phyloP scores from a whole-genome alignment of 2,329 filamentous ascomycete species.

The Tolypocladium inflatum region DNA sequence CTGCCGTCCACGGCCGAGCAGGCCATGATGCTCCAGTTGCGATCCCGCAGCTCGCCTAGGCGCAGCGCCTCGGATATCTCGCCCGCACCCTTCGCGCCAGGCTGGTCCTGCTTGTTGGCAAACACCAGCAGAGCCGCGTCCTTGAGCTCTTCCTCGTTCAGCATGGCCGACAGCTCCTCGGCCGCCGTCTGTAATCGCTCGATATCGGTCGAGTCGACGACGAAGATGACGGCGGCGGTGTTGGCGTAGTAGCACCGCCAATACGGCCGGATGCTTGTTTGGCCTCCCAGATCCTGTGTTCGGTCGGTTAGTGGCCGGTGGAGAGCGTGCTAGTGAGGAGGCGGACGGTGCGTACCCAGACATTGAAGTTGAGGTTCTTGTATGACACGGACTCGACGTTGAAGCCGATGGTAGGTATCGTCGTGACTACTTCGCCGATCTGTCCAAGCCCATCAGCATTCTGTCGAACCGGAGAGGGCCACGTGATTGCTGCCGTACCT shows the following conservation, averaged over 20 bases:
- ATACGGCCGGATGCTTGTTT: conserved; percentile 97
- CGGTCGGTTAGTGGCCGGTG: not conserved
- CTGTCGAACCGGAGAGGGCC: not conserved
- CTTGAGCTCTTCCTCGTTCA: conserved; percentile 92
- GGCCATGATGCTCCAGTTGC: conserved; percentile 98
- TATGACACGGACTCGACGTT: conserved; percentile 99
- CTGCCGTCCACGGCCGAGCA: conserved; percentile 94
- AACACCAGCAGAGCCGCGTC: conserved; percentile 91
- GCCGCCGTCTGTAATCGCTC: conserved; percentile 86
- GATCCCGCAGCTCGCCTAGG: conserved; percentile 82
- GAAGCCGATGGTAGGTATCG: conserved; percentile 98
- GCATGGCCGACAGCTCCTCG: conserved; percentile 88
- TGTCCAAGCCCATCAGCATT: conserved; percentile 23
- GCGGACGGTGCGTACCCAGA: conserved; percentile 61
- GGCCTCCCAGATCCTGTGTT: conserved; percentile 78
- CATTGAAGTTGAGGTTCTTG: conserved; percentile 97
- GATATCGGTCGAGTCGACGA: conserved; percentile 96
- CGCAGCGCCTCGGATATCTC: conserved; percentile 93
- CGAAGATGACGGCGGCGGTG: conserved; percentile 96
- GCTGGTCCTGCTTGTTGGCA: conserved; percentile 98
- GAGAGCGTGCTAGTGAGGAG: not conserved
- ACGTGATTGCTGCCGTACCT: conserved; percentile 43
- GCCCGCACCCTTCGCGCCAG: conserved; percentile 88
- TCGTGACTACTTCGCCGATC: conserved; percentile 98
- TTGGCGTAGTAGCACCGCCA: conserved; percentile 99